Evolutionary conservation across 495 filamentous ascomycete species (phyloP).

Genomic region (Aspergillus nidulans): DNA sequence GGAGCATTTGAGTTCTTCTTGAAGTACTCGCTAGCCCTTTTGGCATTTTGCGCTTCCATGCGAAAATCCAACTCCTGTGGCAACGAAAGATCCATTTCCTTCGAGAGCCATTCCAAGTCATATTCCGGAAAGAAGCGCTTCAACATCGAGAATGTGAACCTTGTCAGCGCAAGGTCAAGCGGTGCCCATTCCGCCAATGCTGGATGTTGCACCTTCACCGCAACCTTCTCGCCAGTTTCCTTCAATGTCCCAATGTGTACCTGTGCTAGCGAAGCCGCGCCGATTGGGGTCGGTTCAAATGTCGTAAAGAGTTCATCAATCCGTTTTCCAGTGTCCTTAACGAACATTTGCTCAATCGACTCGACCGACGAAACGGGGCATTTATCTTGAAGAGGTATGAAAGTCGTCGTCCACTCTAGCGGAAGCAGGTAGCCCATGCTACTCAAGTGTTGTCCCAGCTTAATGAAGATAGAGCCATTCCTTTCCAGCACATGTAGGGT

Average conservation of each 20-base stretch:
- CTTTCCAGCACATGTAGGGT: slow-evolving; percentile 84
- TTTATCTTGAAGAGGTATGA: slow-evolving; percentile 92
- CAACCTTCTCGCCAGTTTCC: slow-evolving; percentile 83
- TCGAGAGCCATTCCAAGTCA: slow-evolving; percentile 90
- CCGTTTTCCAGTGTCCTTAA: slow-evolving; percentile 73
- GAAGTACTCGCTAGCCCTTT: slow-evolving; percentile 74
- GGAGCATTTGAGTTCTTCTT: slow-evolving; percentile 62
- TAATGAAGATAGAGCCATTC: slow-evolving; percentile 98
- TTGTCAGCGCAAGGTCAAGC: slow-evolving; percentile 80
- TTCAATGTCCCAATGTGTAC: slow-evolving; percentile 87
- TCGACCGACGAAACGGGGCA: slow-evolving; percentile 91
- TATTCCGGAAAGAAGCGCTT: slow-evolving; percentile 96
- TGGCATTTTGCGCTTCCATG: slow-evolving; percentile 83
- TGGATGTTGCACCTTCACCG: slow-evolving; percentile 97
- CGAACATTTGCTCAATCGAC: slow-evolving; percentile 81
- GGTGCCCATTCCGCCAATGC: slow-evolving; percentile 85
- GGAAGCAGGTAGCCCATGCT: slow-evolving; percentile 97
- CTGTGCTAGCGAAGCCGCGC: slow-evolving; percentile 91
- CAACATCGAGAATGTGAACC: slow-evolving; percentile 82
- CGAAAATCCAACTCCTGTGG: slow-evolving; percentile 90
- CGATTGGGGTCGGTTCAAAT: slow-evolving; percentile 76
- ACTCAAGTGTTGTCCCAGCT: slow-evolving; percentile 92
- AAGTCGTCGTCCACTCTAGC: slow-evolving; percentile 90
- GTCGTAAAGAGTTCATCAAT: slow-evolving; percentile 78
- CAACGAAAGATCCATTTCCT: slow-evolving; percentile 86